A percentile compares a stretch with the other conserved stretches of the same genome.
These are phyloP conservation scores for Boletus speciosus DNA, from an alignment of 768 basidiomycete species.

Conservation along the genomic window DNA sequence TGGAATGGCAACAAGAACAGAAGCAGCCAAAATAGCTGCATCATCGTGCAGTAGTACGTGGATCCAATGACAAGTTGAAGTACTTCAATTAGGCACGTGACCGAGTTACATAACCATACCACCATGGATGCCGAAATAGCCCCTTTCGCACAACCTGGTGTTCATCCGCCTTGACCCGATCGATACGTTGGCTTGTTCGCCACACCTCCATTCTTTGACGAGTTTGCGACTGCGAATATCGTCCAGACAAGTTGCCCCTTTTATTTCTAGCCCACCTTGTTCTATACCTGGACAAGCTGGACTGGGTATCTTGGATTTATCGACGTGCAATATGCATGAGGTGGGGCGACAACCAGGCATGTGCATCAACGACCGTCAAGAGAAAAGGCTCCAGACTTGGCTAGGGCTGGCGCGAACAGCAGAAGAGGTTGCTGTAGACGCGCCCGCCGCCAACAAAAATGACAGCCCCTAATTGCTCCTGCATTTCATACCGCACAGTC, in stretches of 20 bases:
- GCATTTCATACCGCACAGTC: too few species aligned
- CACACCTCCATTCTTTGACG: conserved; percentile 40
- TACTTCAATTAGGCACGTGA: background rate
- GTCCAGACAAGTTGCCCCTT: conserved; percentile 50
- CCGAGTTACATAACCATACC: background rate
- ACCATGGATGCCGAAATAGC: conserved; percentile 38
- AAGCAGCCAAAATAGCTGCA: conserved; percentile 29
- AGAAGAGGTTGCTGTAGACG: background rate
- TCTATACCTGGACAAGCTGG: conserved; percentile 43
- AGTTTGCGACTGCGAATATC: conserved; percentile 73
- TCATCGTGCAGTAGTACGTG: background rate
- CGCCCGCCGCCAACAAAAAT: conserved; percentile 26
- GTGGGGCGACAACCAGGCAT: conserved; percentile 46
- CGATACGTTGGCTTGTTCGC: conserved; percentile 42
- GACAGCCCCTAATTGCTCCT: background rate
- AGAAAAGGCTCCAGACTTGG: conserved; percentile 44
- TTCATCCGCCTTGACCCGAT: conserved; percentile 72
- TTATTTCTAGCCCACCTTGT: conserved; percentile 31
- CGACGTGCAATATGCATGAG: conserved; percentile 62
- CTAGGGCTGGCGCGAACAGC: too few species aligned
- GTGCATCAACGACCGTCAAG: conserved; percentile 58
- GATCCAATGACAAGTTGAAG: background rate
- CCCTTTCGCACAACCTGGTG: conserved; percentile 80
- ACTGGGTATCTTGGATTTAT: conserved; percentile 69
- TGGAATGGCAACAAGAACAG: conserved; percentile 20